A percentile compares a stretch with the other conserved stretches of the same genome.
phyloP scores from a whole-genome alignment of 2,329 filamentous ascomycete species.

The Aplosporella prunicola region DNA sequence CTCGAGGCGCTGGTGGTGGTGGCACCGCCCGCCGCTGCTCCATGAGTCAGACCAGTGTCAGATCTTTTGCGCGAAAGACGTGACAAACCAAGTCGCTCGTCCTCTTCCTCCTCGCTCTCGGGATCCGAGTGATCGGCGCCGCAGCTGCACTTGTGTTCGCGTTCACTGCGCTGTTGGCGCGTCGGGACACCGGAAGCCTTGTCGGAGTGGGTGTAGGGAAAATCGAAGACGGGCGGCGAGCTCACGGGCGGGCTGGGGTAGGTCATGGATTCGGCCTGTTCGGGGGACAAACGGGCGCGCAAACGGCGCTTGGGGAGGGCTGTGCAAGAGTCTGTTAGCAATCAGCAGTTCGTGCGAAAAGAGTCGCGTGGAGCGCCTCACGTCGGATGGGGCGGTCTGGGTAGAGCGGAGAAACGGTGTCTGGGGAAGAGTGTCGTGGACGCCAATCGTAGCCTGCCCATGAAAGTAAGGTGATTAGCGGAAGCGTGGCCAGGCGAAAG shows the following conservation, averaged over 20 bases:
- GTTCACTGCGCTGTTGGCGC: constrained; percentile 41
- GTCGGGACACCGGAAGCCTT: constrained; percentile 22
- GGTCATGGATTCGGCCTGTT: constrained; percentile 70
- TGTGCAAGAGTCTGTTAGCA: constrained; percentile 11
- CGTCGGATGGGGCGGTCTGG: constrained; percentile 79
- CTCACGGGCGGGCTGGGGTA: constrained; percentile 70
- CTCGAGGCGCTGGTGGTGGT: constrained; percentile 27
- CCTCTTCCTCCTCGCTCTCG: constrained; percentile 55
- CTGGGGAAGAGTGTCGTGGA: constrained; percentile 35
- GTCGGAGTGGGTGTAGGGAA: constrained; percentile 40
- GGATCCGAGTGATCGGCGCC: constrained; percentile 39
- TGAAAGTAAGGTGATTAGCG: constrained; percentile 11
- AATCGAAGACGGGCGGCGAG: constrained; percentile 66
- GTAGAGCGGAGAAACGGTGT: constrained; percentile 71
- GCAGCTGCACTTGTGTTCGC: constrained; percentile 40
- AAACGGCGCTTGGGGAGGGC: constrained; percentile 83
- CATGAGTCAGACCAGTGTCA: constrained; percentile 17
- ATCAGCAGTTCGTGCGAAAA: constrained; percentile 4
- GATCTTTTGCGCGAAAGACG: constrained; percentile 10
- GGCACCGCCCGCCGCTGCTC: constrained; percentile 16
- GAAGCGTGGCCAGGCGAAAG: constrained; percentile 11
- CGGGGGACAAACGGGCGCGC: constrained; percentile 76
- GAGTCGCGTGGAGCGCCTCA: constrained; percentile 7
- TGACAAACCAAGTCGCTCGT: constrained; percentile 21
- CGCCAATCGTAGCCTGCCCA: constrained; percentile 32